Evolutionary conservation across 2,329 filamentous ascomycete species (phyloP).

Genomic region (Penicillium sp.): DNA sequence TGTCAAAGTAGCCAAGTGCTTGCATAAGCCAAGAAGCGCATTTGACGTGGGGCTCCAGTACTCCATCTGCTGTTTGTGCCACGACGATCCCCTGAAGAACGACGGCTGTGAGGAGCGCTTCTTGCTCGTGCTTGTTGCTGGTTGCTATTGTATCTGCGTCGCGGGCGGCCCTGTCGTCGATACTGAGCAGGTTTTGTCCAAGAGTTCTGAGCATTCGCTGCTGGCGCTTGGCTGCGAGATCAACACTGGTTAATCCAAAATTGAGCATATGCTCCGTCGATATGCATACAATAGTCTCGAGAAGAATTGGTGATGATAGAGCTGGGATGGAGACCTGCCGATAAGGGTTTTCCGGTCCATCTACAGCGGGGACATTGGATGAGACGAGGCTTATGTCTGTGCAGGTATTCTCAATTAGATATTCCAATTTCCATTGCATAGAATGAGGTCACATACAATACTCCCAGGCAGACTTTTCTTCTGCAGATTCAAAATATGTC

Average conservation of each 20-base stretch:
- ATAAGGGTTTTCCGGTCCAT: constrained; percentile 25
- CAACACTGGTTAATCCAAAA: constrained; percentile 20
- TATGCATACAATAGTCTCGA: constrained; percentile 25
- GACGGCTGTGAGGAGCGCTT: constrained; percentile 20
- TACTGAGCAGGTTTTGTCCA: constrained; percentile 15
- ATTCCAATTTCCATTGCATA: background rate
- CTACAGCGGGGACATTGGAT: constrained; percentile 22
- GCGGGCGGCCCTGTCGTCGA: constrained; percentile 1
- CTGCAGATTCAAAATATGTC: constrained; percentile 13
- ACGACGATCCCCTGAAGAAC: constrained; percentile 23
- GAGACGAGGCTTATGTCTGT: constrained; percentile 24
- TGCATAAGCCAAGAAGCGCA: constrained; percentile 25
- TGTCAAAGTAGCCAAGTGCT: constrained; percentile 13
- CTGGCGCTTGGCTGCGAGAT: constrained; percentile 20
- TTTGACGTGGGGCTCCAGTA: constrained; percentile 23
- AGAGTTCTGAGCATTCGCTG: constrained; percentile 22
- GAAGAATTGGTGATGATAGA: constrained; percentile 20
- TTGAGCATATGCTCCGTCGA: constrained; percentile 27
- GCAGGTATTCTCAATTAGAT: background rate
- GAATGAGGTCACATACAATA: constrained; percentile 15
- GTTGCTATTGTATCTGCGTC: background rate
- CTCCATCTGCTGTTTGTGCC: constrained; percentile 21
- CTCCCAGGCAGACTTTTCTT: constrained; percentile 23
- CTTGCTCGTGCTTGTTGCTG: constrained; percentile 10
- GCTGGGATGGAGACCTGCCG: constrained; percentile 22